Conservation (phyloP, 2,329 filamentous ascomycete genomes). For the Colletotrichum caudatum region DNA sequence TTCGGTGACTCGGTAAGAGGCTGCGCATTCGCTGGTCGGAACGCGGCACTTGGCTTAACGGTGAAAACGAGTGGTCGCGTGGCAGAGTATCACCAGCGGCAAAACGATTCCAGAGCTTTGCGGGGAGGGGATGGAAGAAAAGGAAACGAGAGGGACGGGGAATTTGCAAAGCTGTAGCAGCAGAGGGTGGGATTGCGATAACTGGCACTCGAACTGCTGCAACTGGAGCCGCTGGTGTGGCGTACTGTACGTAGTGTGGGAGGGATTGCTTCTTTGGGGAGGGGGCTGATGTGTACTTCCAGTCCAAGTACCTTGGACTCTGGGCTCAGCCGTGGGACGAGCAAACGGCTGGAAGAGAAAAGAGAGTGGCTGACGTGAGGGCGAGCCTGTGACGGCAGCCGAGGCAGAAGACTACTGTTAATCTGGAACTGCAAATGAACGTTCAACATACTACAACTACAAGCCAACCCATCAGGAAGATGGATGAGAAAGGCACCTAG, state of each 20-base stretch:
- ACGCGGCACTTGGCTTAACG: not conserved
- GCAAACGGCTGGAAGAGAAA: not conserved
- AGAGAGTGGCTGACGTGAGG: not conserved
- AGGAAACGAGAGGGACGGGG: slow-evolving; percentile 13
- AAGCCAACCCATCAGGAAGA: not conserved
- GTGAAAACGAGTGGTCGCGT: slow-evolving; percentile 28
- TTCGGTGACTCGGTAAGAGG: slow-evolving; percentile 8
- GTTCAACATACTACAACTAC: not conserved
- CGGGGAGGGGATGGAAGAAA: not conserved
- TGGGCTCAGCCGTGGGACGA: not conserved
- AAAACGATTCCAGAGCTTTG: slow-evolving; percentile 2
- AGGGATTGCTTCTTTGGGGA: not conserved
- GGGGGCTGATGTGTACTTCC: not conserved
- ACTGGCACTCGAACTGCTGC: slow-evolving; percentile 33
- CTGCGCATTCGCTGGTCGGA: slow-evolving; percentile 22
- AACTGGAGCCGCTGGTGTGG: slow-evolving; percentile 27
- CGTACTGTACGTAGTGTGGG: slow-evolving; percentile 14
- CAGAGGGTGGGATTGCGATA: slow-evolving; percentile 34
- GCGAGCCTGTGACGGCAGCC: not conserved
- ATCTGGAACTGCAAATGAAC: not conserved
- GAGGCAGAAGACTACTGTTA: not conserved
- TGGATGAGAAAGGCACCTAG: not conserved
- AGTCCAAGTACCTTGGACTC: slow-evolving; percentile 1
- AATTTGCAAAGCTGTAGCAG: slow-evolving; percentile 22
- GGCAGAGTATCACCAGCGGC: slow-evolving; percentile 12